Evolutionary conservation across 75 land plant species (phyloP), one percentile per base, ranked within the genome.

Genomic region (Cupressus sempervirens): DNA sequence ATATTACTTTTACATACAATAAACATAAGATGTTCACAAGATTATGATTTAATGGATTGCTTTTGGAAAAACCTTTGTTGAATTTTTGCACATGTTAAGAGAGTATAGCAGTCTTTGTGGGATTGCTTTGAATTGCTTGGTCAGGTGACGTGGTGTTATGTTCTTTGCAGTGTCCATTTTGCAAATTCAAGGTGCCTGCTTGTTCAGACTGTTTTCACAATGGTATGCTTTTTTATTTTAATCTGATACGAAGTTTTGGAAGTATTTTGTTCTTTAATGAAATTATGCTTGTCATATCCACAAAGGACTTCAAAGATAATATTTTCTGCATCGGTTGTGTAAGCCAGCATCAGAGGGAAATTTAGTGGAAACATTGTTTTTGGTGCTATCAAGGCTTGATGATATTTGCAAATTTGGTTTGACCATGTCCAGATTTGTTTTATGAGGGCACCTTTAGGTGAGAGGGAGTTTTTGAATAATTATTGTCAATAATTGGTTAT

Each of bases 181-280:
- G 4, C 30, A 79, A 79, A 45, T 76, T 45, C 81, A 79, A 79
- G 46, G 43, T 79, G 81, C 18, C 32, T 79, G 50, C 45, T 36
- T 26, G 29, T 16, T 43, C 14, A 3, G 30, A 43, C 52, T 79
- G 81, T 79, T 79, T 43, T 79, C 52, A 79, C 46, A 3, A 79
- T 79, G 81, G 81, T 79, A 79, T 8, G 81, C 52, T 45, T 79
- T n/a, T 79, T 79, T n/a, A 45, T 26, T 79, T 45, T 50, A 3
- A 79, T n/a, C 23, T 45, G 13, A n/a, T 10, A 7, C 29, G 50
- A 26, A 45, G 32, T 32, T 65, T 76, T 40, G 23, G 41, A 76
- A 76, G 20, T 76, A 0, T 1, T 18, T 16, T 3, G 23, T 38
- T 43, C 11, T 79, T 79, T 3, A 12, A 1, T n/a, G 81, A 79